phyloP scores from a whole-genome alignment of 495 filamentous ascomycete species.

The Articulospora tetracladia region DNA sequence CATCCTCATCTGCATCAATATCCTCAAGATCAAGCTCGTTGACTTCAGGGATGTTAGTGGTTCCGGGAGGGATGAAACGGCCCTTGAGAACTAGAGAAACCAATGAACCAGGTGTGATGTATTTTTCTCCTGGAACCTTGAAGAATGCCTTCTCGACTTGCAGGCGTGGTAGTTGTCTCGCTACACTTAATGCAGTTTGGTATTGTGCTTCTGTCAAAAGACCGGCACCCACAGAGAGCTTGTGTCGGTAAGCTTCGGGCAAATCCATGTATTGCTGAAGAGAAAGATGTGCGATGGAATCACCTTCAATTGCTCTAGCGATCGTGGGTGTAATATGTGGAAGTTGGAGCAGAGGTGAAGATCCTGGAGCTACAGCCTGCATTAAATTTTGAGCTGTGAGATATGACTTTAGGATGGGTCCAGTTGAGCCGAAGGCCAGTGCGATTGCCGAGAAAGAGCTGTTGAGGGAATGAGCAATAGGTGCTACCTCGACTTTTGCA shows the following conservation, averaged over 20 bases:
- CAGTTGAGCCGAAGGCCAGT: conserved; percentile 80
- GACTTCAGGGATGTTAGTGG: conserved; percentile 63
- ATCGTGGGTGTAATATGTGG: conserved; percentile 78
- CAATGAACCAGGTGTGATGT: conserved; percentile 86
- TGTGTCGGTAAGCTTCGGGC: conserved; percentile 68
- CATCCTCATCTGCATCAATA: conserved; percentile 87
- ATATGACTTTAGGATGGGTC: conserved; percentile 79
- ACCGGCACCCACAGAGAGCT: conserved; percentile 61
- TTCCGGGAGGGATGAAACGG: conserved; percentile 88
- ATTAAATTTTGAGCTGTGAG: conserved; percentile 78
- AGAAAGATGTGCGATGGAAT: conserved; percentile 67
- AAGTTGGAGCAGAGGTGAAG: conserved; percentile 88
- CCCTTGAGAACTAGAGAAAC: conserved; percentile 93
- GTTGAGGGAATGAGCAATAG: conserved; percentile 78
- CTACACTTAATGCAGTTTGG: conserved; percentile 65
- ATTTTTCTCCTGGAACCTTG: conserved; percentile 93
- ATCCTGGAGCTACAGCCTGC: conserved; percentile 78
- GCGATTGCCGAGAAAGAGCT: conserved; percentile 83
- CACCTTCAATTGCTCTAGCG: conserved; percentile 72
- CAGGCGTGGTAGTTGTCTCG: conserved; percentile 75
- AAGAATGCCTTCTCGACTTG: conserved; percentile 94
- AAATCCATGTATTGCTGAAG: conserved; percentile 86
- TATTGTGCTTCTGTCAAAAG: conserved; percentile 77
- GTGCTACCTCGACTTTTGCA: conserved; percentile 75
- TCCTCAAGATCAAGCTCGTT: conserved; percentile 80